phyloP scores from a whole-genome alignment of 2,329 filamentous ascomycete species.

The Cordyceps javanica region DNA sequence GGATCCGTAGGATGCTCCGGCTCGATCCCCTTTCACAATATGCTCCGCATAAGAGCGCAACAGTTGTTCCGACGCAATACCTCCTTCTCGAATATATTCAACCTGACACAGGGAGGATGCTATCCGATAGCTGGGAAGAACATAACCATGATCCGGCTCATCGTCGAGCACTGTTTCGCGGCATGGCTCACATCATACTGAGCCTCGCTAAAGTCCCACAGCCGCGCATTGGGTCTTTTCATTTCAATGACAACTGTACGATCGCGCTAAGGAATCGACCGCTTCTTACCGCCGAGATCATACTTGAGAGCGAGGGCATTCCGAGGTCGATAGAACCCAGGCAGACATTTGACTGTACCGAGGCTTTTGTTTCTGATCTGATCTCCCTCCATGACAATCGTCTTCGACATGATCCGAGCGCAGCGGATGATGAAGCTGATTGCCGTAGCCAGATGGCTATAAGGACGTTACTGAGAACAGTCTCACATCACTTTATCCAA shows the following conservation, averaged over 20 bases:
- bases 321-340: not conserved
- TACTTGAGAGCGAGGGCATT: not conserved
- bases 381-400: constrained; percentile 18
- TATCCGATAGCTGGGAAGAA: not conserved
- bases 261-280: constrained; percentile 27
- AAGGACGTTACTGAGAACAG: not conserved
- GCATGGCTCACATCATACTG: not conserved
- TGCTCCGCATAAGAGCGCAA: not conserved
- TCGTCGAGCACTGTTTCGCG: not conserved
- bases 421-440: not conserved
- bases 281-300: constrained; percentile 19
- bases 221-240: constrained; percentile 24
- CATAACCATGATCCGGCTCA: not conserved
- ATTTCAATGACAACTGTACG: constrained; percentile 25
- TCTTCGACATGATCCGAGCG: not conserved
- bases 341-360: constrained; percentile 25
- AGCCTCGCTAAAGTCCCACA: constrained; percentile 18
- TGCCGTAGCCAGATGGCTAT: not conserved
- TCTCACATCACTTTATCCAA: constrained; percentile 21
- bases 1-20: too few relatives aligned
- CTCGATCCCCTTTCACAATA: too few relatives aligned
- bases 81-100: not conserved
- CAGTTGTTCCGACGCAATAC: not conserved
- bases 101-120: not conserved
- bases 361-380: constrained; percentile 22